phyloP scores from a whole-genome alignment of 257 asterid species.

The Fraxinus americana region DNA sequence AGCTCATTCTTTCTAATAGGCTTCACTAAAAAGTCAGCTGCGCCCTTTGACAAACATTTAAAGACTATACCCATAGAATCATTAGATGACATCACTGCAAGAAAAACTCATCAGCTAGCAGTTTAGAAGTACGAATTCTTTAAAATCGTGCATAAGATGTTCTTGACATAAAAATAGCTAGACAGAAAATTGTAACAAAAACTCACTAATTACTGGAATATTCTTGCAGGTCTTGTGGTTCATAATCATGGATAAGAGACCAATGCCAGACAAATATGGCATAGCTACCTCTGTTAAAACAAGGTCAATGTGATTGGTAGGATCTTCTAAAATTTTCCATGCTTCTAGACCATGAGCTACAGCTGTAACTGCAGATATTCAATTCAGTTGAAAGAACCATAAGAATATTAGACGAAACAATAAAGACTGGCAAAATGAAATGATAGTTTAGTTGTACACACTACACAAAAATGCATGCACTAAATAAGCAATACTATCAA shows the following conservation, averaged over 20 bases:
- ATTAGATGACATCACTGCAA: slow-evolving; percentile 97
- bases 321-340: slow-evolving; percentile 82
- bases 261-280: slow-evolving; percentile 81
- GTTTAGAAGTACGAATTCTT: slow-evolving; percentile 23
- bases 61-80: slow-evolving; percentile 93
- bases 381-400: slow-evolving; percentile 6
- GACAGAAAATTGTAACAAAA: slow-evolving; percentile 11
- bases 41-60: slow-evolving; percentile 94
- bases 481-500: not conserved
- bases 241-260: slow-evolving; percentile 82
- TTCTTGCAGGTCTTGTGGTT: slow-evolving; percentile 78
- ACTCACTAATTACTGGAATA: slow-evolving; percentile 91
- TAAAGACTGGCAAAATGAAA: not conserved
- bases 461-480: not conserved
- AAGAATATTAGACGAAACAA: not conserved
- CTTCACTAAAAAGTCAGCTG: slow-evolving; percentile 93
- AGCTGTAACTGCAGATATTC: slow-evolving; percentile 56
- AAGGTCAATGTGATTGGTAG: slow-evolving; percentile 70
- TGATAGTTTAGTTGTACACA: not conserved
- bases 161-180: not conserved
- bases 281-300: slow-evolving; percentile 83
- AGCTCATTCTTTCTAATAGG: slow-evolving; percentile 65
- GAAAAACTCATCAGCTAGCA: slow-evolving; percentile 30
- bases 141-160: not conserved
- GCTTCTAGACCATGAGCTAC: slow-evolving; percentile 90